Evolutionary conservation across 2,329 filamentous ascomycete species (phyloP).

Genomic region (Allantophomopsis lycopodina): DNA sequence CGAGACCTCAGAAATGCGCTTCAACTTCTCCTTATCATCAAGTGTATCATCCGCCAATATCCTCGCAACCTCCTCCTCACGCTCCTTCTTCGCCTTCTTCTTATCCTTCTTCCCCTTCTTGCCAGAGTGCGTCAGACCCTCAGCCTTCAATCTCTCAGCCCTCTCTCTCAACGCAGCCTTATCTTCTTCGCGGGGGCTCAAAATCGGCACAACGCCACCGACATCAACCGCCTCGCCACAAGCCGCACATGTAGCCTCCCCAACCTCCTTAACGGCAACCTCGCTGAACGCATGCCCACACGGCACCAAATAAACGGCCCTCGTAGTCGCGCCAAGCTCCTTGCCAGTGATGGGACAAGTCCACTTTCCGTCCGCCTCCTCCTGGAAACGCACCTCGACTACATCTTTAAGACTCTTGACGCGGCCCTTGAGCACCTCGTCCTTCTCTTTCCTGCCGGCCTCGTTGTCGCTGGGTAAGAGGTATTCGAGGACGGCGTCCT

Average conservation of each 20-base stretch:
- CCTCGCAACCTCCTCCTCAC: constrained; percentile 41
- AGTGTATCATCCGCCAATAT: constrained; percentile 44
- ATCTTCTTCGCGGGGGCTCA: constrained; percentile 60
- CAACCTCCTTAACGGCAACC: constrained; percentile 70
- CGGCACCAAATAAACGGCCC: constrained; percentile 79
- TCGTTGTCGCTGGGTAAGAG: constrained; percentile 40
- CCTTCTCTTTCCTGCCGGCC: constrained; percentile 35
- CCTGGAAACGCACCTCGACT: constrained; percentile 65
- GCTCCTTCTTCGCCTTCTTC: constrained; percentile 21
- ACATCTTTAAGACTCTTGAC: constrained; percentile 78
- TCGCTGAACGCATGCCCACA: constrained; percentile 94
- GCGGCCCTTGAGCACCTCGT: constrained; percentile 41
- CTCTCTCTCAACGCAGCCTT: constrained; percentile 52
- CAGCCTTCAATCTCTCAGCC: constrained; percentile 52
- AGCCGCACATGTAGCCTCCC: constrained; percentile 48
- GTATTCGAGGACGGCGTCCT: constrained; percentile 70
- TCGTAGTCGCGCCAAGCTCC: constrained; percentile 64
- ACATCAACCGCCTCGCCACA: constrained; percentile 63
- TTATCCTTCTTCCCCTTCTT: constrained; percentile 67
- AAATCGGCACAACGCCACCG: constrained; percentile 70
- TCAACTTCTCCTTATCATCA: not conserved
- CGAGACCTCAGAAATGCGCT: not conserved
- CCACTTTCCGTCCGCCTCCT: constrained; percentile 43
- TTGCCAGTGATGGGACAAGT: constrained; percentile 83
- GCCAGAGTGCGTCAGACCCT: constrained; percentile 70